Percentiles rank a stretch among this genome's conserved stretches.
Conservation (phyloP, 2,329 filamentous ascomycete species). For the Fusarium secorum region DNA sequence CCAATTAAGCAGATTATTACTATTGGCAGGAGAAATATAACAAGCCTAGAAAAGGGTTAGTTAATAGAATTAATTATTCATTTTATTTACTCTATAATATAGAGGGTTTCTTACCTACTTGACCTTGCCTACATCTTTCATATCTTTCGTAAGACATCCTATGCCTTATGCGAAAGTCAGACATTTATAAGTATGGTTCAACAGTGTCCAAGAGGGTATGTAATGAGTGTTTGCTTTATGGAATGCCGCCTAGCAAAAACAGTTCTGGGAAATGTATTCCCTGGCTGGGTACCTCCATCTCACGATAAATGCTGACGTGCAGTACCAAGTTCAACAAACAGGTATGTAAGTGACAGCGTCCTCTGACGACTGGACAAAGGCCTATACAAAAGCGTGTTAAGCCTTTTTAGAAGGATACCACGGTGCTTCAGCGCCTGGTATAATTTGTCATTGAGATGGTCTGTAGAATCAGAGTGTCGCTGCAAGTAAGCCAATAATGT, state of each 20-base stretch:
- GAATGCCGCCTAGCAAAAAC: not conserved
- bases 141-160: not conserved
- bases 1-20: not conserved
- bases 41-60: not conserved
- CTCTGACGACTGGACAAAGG: not conserved
- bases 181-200: not conserved
- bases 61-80: not conserved
- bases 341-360: not conserved
- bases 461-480: not conserved
- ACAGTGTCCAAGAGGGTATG: not conserved
- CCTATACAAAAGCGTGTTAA: not conserved
- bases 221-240: too few species aligned
- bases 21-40: too few species aligned
- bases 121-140: not conserved
- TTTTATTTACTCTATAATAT: not conserved
- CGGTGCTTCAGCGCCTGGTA: not conserved
- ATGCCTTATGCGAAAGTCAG: not conserved
- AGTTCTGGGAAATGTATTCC: not conserved
- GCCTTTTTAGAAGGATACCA: not conserved
- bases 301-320: not conserved
- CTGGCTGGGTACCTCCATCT: not conserved
- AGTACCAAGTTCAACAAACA: not conserved
- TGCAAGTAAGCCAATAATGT: conserved; percentile 32
- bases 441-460: not conserved
- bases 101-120: not conserved